A percentile compares a stretch with the other conserved stretches of the same genome.
phyloP scores from a whole-genome alignment of 2,329 filamentous ascomycete species.

The Sphaerostilbella broomeana region DNA sequence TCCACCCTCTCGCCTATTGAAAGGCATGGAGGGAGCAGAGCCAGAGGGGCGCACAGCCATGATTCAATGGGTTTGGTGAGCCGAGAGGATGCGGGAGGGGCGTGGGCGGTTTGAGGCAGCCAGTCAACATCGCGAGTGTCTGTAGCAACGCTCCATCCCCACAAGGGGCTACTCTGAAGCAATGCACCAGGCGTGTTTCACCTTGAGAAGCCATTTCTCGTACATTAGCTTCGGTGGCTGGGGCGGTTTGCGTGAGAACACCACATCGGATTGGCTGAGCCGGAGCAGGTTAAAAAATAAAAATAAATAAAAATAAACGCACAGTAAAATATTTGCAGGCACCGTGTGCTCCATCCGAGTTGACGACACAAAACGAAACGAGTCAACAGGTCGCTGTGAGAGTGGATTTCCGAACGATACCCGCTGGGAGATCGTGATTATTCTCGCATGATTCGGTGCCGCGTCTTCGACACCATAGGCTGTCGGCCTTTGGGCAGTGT shows the following conservation, averaged over 20 bases:
- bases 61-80: slow-evolving; percentile 8
- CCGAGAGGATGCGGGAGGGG: slow-evolving; percentile 18
- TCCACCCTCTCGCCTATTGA: no score
- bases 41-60: slow-evolving; percentile 8
- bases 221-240: slow-evolving; percentile 4
- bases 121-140: slow-evolving; percentile 21
- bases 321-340: no score
- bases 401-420: no score
- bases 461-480: no score
- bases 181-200: slow-evolving; percentile 46
- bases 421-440: no score
- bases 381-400: no score
- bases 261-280: slow-evolving; percentile 2
- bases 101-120: slow-evolving; percentile 13
- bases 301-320: no score
- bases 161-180: slow-evolving; percentile 7
- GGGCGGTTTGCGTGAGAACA: not conserved
- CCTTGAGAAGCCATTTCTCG: slow-evolving; percentile 26
- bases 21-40: slow-evolving; percentile 7
- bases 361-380: no score
- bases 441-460: no score
- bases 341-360: no score
- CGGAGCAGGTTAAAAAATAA: not conserved
- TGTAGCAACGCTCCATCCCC: slow-evolving; percentile 29
- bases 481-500: no score